These are phyloP conservation scores for Phaffia tasmanica DNA, from an alignment of 768 basidiomycete species.

Conservation along the genomic window DNA sequence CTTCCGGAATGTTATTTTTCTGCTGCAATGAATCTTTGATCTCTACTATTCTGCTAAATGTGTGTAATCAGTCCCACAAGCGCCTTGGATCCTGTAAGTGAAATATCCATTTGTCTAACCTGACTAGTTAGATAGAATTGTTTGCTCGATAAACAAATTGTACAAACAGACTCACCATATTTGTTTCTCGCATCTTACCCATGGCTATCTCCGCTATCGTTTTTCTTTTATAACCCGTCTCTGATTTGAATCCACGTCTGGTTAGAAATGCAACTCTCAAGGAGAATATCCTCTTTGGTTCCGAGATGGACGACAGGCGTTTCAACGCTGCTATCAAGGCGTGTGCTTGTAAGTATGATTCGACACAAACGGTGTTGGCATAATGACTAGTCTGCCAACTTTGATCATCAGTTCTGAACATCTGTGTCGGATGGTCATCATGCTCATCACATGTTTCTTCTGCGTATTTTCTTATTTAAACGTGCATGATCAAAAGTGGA, in stretches of 20 bases:
- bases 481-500: background rate
- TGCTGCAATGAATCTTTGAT: too few relatives aligned
- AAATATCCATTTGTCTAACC: too few relatives aligned
- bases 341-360: constrained; percentile 27
- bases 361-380: too few relatives aligned
- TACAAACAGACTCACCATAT: background rate
- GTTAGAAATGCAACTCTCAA: constrained; percentile 34
- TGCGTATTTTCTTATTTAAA: too few relatives aligned
- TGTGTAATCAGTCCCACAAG: constrained; percentile 31
- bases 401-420: too few relatives aligned
- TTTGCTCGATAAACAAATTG: background rate
- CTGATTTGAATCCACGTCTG: constrained; percentile 27
- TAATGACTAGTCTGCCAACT: too few relatives aligned
- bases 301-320: constrained; percentile 27
- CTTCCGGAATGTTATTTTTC: too few relatives aligned
- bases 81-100: constrained; percentile 35
- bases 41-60: too few relatives aligned
- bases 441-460: too few relatives aligned
- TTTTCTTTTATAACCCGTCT: too few relatives aligned
- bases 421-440: background rate
- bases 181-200: background rate
- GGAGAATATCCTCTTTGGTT: constrained; percentile 45
- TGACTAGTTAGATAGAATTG: too few relatives aligned
- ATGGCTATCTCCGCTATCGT: background rate
- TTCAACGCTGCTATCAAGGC: constrained; percentile 31